A percentile compares a stretch with the other conserved stretches of the same genome.
phyloP scores from a whole-genome alignment of 2,329 filamentous ascomycete genomes.

The Penicillium sp. region DNA sequence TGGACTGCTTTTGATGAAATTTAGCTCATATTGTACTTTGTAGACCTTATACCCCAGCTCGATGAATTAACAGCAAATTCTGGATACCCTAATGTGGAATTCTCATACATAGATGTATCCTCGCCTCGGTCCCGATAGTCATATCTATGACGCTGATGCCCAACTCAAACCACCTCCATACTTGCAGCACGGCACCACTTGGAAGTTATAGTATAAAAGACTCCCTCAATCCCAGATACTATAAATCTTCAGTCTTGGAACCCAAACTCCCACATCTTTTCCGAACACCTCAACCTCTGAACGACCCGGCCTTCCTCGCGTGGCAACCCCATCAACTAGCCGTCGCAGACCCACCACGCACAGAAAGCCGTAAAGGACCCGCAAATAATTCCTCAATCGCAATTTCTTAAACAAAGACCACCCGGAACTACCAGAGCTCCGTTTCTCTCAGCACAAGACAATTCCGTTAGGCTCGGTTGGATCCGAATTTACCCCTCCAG shows the following conservation, averaged over 20 bases:
- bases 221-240: neutral
- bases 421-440: conserved; percentile 4
- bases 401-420: conserved; percentile 3
- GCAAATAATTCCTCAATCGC: conserved; percentile 16
- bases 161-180: too few relatives aligned
- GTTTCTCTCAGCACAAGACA: neutral
- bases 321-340: neutral
- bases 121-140: too few relatives aligned
- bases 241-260: neutral
- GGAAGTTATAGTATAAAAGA: neutral
- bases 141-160: too few relatives aligned
- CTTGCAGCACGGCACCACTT: too few relatives aligned
- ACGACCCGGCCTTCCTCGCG: neutral
- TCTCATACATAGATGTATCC: neutral
- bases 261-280: neutral
- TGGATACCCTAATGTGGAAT: neutral
- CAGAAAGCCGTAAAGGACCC: conserved; percentile 17
- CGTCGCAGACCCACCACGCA: conserved; percentile 18
- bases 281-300: neutral
- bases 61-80: too few relatives aligned
- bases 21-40: too few relatives aligned
- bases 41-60: too few relatives aligned
- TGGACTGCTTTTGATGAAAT: neutral
- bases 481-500: neutral
- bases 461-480: neutral